A percentile compares a stretch with the other conserved stretches of the same genome.
Conservation (phyloP, 1,284 basidiomycete genomes). For the Cutaneotrichosporon sp. region DNA sequence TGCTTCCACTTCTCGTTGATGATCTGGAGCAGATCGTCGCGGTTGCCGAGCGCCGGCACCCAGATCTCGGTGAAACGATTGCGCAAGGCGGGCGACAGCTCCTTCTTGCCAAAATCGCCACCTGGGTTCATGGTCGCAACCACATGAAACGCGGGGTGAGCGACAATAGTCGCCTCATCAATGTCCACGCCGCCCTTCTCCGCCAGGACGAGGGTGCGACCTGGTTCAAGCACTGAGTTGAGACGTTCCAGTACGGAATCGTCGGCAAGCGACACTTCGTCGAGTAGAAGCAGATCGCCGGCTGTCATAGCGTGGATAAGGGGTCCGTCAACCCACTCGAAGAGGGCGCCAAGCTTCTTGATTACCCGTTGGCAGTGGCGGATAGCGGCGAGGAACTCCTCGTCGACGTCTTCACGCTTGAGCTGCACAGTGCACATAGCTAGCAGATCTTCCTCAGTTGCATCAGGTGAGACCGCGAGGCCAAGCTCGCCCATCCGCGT, state of each 20-base stretch:
- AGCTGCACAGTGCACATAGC: constrained; percentile 6
- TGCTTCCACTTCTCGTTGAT: constrained; percentile 67
- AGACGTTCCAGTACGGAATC: constrained; percentile 96
- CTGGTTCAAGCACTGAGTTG: constrained; percentile 93
- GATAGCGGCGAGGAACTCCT: constrained; percentile 16
- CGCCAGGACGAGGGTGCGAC: constrained; percentile 82
- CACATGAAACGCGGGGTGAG: constrained; percentile 71
- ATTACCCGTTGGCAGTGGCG: constrained; percentile 40
- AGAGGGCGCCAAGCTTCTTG: constrained; percentile 62
- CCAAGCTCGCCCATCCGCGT: constrained; percentile 38
- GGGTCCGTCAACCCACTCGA: constrained; percentile 96
- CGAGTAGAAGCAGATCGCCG: constrained; percentile 84
- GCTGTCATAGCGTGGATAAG: constrained; percentile 84
- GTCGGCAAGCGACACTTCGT: constrained; percentile 97
- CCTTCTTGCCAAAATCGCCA: constrained; percentile 98
- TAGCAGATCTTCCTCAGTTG: constrained; percentile 31
- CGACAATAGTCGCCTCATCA: constrained; percentile 64
- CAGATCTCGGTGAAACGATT: constrained; percentile 99
- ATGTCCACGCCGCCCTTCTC: constrained; percentile 78
- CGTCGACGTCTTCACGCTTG: constrained; percentile 6
- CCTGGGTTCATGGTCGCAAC: constrained; percentile 99
- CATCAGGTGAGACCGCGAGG: constrained; percentile 15
- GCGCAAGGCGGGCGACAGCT: constrained; percentile 90
- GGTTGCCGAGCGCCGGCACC: constrained; percentile 82
- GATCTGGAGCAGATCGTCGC: constrained; percentile 73